A percentile compares a stretch with the other conserved stretches of the same genome.
phyloP scores from a whole-genome alignment of 1,284 basidiomycete species.

The Ceratobasidium sp. region DNA sequence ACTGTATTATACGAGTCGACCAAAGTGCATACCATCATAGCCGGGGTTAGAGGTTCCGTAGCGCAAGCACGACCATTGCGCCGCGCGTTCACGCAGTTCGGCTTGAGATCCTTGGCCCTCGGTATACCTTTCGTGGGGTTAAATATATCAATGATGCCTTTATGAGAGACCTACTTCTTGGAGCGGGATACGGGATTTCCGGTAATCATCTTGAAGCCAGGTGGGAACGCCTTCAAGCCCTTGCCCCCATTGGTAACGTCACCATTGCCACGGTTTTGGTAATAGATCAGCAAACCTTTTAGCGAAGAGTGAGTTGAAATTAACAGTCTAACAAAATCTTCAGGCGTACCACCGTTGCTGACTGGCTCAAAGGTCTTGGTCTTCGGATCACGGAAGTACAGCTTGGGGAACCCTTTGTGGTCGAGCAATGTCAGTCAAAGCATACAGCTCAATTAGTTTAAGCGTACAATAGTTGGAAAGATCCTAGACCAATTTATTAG shows the following conservation, averaged over 20 bases:
- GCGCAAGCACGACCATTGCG: constrained; percentile 62
- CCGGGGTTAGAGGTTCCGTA: constrained; percentile 54
- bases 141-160: not conserved
- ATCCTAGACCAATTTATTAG: constrained; percentile 57
- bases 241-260: constrained; percentile 20
- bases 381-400: no score
- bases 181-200: constrained; percentile 55
- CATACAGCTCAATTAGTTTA: not conserved
- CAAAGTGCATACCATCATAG: constrained; percentile 51
- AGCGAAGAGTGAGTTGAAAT: no score
- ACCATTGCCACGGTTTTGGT: constrained; percentile 38
- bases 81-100: constrained; percentile 60
- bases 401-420: constrained; percentile 10
- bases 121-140: not conserved
- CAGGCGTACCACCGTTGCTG: constrained; percentile 40
- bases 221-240: constrained; percentile 56
- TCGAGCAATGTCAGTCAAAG: not conserved
- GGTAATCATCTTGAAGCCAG: constrained; percentile 63
- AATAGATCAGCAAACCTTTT: no score
- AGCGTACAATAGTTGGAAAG: constrained; percentile 56
- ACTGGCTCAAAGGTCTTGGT: constrained; percentile 57
- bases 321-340: no score
- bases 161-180: constrained; percentile 14
- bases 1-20: not conserved
- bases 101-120: constrained; percentile 34